Base-by-base conservation (phyloP, 2,329 filamentous ascomycete species). In the Tolypocladium paradoxum region DNA sequence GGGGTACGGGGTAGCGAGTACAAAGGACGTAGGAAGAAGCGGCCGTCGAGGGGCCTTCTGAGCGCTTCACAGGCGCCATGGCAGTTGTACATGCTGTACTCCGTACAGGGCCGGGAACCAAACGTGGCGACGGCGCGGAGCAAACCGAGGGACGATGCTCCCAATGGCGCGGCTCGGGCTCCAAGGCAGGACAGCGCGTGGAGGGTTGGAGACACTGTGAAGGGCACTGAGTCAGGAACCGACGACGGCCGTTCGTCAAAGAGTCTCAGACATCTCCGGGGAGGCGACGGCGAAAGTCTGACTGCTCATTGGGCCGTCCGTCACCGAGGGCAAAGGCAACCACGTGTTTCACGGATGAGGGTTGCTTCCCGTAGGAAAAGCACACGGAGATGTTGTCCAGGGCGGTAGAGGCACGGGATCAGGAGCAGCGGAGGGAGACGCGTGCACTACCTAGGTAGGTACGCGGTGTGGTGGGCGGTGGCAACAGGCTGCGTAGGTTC, bases 381-480 rank as follows among this genome's bases (percentile, higher is more conserved):
- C 22, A 22, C 22, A 27, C 40, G 40, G 12, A 7, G 24, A n/a
- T 29, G 40, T 45, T 14, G 40, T n/a, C 40, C 3, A 24, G 14
- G 40, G 40, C 40, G 40, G 51, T 24, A 12, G 34, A 22, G 37
- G 34, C 34, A 49, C 48, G 34, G 34, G 48, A 49, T 37, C 48
- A 51, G 11, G 48, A 37, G n/a, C 31, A 45, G 31, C 38, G 40
- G 49, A 45, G 38, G 40, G 24, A 47, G 50, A 35, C 34, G 50
- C 45, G 35, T 47, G 22, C 38, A 37, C 49, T 48, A n/a, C n/a
- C n/a, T n/a, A n/a, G n/a, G n/a, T n/a, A n/a, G n/a, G n/a, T n/a
- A 37, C 12, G 9, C 8, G 48, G 40, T 50, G 48, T 55, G 55
- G 55, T 53, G 55, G 52, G 27, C 20, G 43, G 55, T 55, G 55